phyloP scores from a whole-genome alignment of 352 stramenopile genomes.

The Phytopythium helicoides region DNA sequence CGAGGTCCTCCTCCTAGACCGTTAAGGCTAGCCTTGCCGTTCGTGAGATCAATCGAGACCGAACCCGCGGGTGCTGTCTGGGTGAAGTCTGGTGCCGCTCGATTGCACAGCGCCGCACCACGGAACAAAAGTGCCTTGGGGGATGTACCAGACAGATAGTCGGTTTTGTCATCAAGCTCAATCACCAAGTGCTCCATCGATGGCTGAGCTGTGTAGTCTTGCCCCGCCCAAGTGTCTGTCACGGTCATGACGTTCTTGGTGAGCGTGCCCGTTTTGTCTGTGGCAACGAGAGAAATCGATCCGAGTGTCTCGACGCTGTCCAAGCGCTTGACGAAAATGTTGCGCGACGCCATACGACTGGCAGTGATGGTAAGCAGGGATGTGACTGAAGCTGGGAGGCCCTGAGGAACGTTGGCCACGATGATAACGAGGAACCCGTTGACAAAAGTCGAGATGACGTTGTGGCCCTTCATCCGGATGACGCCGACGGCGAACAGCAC shows the following conservation, averaged over 20 bases:
- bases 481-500: conserved; percentile 32
- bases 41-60: conserved; percentile 8
- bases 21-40: background rate
- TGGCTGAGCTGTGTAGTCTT: conserved; percentile 29
- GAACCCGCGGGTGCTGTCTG: conserved; percentile 2
- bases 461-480: conserved; percentile 27
- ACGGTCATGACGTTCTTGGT: conserved; percentile 76
- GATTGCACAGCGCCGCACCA: conserved; percentile 36
- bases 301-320: conserved; percentile 90
- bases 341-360: conserved; percentile 67
- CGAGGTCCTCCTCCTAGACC: no score
- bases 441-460: conserved; percentile 40
- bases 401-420: conserved; percentile 75
- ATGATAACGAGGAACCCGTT: conserved; percentile 53
- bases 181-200: conserved; percentile 23
- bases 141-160: conserved; percentile 19
- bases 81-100: conserved; percentile 19
- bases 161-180: conserved; percentile 28
- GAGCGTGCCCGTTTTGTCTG: conserved; percentile 92
- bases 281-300: conserved; percentile 87
- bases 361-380: conserved; percentile 89
- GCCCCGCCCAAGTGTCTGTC: conserved; percentile 37
- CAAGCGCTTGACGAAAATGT: conserved; percentile 88
- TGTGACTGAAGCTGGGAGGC: conserved; percentile 89
- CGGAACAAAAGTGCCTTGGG: conserved; percentile 35